phyloP scores from a whole-genome alignment of 768 basidiomycete species.

The Rubroboletus satanas region DNA sequence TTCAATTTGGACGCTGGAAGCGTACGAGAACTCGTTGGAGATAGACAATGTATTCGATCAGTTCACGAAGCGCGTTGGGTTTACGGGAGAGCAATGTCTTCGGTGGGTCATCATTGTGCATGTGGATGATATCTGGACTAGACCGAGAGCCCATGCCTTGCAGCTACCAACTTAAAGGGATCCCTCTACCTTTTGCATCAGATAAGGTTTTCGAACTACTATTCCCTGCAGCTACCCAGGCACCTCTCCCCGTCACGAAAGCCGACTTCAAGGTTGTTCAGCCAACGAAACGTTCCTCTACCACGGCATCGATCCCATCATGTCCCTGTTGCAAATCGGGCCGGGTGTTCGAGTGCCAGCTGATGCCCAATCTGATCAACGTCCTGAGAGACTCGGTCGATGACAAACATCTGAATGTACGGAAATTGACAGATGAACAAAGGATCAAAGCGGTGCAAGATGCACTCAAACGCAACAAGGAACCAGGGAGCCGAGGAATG shows the following conservation, averaged over 20 bases:
- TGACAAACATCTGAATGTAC: slow-evolving; percentile 22
- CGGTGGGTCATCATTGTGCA: slow-evolving; percentile 46
- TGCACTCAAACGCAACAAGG: slow-evolving; percentile 45
- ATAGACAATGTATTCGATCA: slow-evolving; percentile 84
- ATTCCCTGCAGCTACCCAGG: slow-evolving; percentile 56
- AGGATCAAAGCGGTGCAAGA: slow-evolving; percentile 58
- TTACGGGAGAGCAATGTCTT: slow-evolving; percentile 80
- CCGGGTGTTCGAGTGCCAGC: slow-evolving; percentile 87
- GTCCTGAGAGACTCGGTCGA: slow-evolving; percentile 44
- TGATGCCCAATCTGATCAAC: slow-evolving; percentile 93
- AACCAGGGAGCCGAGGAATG: slow-evolving; percentile 60
- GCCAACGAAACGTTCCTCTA: slow-evolving; percentile 49
- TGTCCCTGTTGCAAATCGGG: slow-evolving; percentile 66
- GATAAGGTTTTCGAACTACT: slow-evolving; percentile 68
- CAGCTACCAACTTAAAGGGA: slow-evolving; percentile 86
- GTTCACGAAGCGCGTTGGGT: slow-evolving; percentile 68
- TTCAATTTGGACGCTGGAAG: slow-evolving; percentile 61
- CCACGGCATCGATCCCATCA: slow-evolving; percentile 47
- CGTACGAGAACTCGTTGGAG: slow-evolving; percentile 76
- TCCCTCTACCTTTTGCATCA: slow-evolving; percentile 81
- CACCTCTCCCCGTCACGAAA: slow-evolving; percentile 54
- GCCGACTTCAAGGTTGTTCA: slow-evolving; percentile 52
- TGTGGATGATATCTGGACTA: background rate
- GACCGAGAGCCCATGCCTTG: background rate
- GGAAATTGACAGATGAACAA: slow-evolving; percentile 60